phyloP scores from a whole-genome alignment of 352 stramenopile genomes.

The Pythium insidiosum region DNA sequence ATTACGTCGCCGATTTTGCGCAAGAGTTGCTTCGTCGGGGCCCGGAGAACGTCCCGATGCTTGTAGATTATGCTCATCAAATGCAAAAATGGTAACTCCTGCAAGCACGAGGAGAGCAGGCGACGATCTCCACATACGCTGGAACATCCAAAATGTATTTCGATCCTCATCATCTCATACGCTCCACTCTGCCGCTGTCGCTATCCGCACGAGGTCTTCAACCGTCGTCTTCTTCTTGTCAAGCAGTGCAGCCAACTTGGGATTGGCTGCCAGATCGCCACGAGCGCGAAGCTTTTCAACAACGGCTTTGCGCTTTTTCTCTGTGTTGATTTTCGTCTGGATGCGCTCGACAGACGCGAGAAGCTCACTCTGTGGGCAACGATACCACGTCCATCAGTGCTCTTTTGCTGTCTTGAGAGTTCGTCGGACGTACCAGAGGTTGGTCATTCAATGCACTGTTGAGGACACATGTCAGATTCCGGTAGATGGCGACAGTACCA shows the following conservation, averaged over 20 bases:
- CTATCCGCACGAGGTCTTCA: conserved; percentile 17
- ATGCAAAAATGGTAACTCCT: conserved; percentile 72
- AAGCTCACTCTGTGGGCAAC: too few species aligned
- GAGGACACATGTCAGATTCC: conserved; percentile 33
- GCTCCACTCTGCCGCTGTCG: too few species aligned
- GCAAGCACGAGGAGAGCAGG: too few species aligned
- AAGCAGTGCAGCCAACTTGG: conserved; percentile 1
- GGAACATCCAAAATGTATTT: too few species aligned
- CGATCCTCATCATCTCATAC: too few species aligned
- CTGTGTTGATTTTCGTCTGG: conserved; percentile 27
- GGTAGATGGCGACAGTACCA: conserved; percentile 55
- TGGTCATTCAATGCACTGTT: conserved; percentile 26
- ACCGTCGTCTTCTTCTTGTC: conserved; percentile 2
- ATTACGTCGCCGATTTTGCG: conserved; percentile 58
- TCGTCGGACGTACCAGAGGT: conserved; percentile 47
- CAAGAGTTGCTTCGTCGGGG: conserved; percentile 64
- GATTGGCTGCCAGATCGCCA: not conserved
- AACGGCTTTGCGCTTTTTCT: conserved; percentile 31
- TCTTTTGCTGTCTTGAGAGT: too few species aligned
- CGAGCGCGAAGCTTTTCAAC: conserved; percentile 22
- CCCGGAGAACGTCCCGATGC: conserved; percentile 42
- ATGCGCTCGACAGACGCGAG: too few species aligned
- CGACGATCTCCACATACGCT: not conserved
- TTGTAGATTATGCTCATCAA: conserved; percentile 64
- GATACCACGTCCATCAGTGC: too few species aligned